A percentile compares a stretch with the other conserved stretches of the same genome.
Evolutionary conservation across 352 stramenopile genomes (phyloP).

Genomic region (Hyaloperonospora brassicae): DNA sequence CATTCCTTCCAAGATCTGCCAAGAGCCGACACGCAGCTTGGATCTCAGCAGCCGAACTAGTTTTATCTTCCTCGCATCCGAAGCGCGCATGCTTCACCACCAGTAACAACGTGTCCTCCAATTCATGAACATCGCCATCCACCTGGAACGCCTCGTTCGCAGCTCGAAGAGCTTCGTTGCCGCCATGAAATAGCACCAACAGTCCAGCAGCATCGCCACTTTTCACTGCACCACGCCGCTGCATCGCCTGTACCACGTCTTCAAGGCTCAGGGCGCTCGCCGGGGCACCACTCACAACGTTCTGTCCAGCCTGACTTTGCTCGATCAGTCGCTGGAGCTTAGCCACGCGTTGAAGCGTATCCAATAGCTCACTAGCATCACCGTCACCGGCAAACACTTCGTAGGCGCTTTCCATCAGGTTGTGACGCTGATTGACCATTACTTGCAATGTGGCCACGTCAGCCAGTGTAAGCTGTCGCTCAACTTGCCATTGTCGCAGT

Average conservation of each 20-base stretch:
- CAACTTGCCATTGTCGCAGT: conserved; percentile 37
- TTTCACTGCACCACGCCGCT: conserved; percentile 37
- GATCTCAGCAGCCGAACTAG: conserved; percentile 16
- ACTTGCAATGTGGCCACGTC: conserved; percentile 33
- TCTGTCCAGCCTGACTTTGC: conserved; percentile 24
- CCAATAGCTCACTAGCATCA: conserved; percentile 56
- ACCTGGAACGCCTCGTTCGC: conserved; percentile 66
- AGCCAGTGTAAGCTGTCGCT: conserved; percentile 22
- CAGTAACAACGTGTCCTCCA: conserved; percentile 71
- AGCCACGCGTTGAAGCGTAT: conserved; percentile 62
- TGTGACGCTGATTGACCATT: conserved; percentile 45
- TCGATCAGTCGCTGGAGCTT: conserved; percentile 55
- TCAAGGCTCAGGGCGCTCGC: conserved; percentile 38
- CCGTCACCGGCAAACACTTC: conserved; percentile 54
- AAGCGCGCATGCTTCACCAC: conserved; percentile 78
- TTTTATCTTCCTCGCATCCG: conserved; percentile 16
- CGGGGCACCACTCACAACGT: conserved; percentile 5
- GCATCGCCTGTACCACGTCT: conserved; percentile 64
- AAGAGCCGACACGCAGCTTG: conserved; percentile 29
- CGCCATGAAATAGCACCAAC: conserved; percentile 49
- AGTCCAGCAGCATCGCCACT: conserved; percentile 54
- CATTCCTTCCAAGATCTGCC: conserved; percentile 27
- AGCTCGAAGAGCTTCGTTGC: conserved; percentile 65
- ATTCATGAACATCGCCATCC: conserved; percentile 62
- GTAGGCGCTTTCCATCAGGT: conserved; percentile 63